Evolutionary conservation across 2,329 filamentous ascomycete species (phyloP).

Genomic region (Fusarium tuaranense): DNA sequence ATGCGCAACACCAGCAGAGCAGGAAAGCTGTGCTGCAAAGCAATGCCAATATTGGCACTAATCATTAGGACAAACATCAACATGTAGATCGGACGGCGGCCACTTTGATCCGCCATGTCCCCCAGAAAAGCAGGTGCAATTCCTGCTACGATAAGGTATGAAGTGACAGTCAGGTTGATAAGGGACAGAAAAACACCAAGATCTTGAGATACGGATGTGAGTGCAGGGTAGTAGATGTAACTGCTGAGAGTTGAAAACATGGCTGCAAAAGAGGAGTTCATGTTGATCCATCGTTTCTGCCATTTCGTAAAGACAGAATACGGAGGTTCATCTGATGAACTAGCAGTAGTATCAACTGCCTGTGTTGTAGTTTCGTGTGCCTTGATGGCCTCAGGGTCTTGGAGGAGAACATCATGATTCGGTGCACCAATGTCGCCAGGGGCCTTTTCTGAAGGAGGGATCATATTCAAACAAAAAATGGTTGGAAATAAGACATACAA

Average conservation of each 20-base stretch:
- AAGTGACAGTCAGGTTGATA: constrained; percentile 24
- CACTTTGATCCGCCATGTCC: constrained; percentile 65
- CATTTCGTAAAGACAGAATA: background rate
- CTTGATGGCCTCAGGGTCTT: background rate
- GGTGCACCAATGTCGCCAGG: background rate
- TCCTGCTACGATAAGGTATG: constrained; percentile 18
- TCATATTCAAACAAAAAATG: background rate
- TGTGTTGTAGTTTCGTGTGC: background rate
- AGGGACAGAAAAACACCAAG: constrained; percentile 5
- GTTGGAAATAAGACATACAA: background rate
- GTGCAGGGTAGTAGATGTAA: constrained; percentile 21
- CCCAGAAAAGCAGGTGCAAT: constrained; percentile 50
- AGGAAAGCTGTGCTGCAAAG: background rate
- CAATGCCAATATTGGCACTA: constrained; percentile 47
- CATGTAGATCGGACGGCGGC: constrained; percentile 66
- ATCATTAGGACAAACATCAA: constrained; percentile 64
- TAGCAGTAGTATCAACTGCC: background rate
- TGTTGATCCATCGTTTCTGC: background rate
- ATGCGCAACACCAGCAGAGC: constrained; percentile 7
- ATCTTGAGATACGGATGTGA: background rate
- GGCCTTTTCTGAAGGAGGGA: background rate
- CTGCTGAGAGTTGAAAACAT: constrained; percentile 22
- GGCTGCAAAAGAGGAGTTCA: background rate
- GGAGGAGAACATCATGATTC: background rate
- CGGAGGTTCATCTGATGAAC: background rate